These are phyloP conservation scores for Xylaria sp. DNA, from an alignment of 2,329 filamentous ascomycete genomes.

Conservation along the genomic window DNA sequence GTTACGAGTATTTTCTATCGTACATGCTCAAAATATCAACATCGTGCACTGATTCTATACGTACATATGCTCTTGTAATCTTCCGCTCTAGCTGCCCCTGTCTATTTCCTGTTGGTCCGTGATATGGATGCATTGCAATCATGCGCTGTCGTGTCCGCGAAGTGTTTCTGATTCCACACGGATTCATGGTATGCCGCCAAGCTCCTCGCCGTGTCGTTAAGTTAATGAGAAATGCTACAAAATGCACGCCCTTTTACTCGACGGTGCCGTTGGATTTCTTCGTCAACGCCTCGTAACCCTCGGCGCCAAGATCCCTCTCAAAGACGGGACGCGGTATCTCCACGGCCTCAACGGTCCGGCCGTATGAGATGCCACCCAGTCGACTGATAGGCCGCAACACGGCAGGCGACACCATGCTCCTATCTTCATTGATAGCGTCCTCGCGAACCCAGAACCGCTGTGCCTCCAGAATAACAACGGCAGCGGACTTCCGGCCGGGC, in stretches of 20 bases:
- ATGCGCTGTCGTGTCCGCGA: not conserved
- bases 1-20: not conserved
- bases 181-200: not conserved
- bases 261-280: conserved; percentile 28
- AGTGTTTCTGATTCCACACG: not conserved
- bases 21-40: not conserved
- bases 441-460: conserved; percentile 84
- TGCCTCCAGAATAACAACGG: conserved; percentile 74
- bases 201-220: no score
- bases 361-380: conserved; percentile 83
- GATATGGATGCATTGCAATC: not conserved
- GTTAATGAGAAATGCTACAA: not conserved
- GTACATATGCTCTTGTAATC: not conserved
- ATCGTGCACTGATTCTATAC: not conserved
- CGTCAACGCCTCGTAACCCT: conserved; percentile 53
- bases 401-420: conserved; percentile 67
- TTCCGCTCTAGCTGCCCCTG: no score
- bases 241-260: not conserved
- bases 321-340: conserved; percentile 65
- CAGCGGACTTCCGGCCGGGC: conserved; percentile 69
- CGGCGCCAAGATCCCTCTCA: conserved; percentile 45
- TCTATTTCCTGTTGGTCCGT: no score
- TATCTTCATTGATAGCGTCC: conserved; percentile 77
- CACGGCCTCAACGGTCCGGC: conserved; percentile 59
- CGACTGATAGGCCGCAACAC: conserved; percentile 71